Evolutionary conservation across 345 rosid species (phyloP).

Genomic region (Laguncularia racemosa): DNA sequence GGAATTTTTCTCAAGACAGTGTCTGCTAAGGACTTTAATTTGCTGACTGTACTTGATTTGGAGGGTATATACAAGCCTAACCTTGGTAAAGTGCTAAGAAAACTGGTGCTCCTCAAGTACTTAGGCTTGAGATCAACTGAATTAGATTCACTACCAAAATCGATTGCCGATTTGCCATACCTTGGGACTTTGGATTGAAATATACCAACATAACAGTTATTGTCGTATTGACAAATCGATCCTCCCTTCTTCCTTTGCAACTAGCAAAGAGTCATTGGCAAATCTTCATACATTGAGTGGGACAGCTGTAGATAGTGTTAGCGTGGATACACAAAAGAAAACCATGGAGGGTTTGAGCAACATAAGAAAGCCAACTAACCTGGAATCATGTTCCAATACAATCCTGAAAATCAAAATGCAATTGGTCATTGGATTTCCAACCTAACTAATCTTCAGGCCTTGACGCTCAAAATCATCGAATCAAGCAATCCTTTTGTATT

Average conservation of each 20-base stretch:
- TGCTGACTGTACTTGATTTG: conserved; percentile 18
- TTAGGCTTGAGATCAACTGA: conserved; percentile 20
- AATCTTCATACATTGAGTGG: neutral
- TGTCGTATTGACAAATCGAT: neutral
- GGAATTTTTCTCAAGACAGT: conserved; percentile 15
- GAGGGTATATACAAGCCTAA: conserved; percentile 17
- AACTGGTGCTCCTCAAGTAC: conserved; percentile 17
- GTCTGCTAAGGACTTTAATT: conserved; percentile 1
- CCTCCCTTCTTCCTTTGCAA: neutral
- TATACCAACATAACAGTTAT: conserved; percentile 4
- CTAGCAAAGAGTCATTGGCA: neutral
- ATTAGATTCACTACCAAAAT: conserved; percentile 1
- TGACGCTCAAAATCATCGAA: neutral
- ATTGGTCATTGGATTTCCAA: neutral
- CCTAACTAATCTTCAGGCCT: conserved; percentile 1
- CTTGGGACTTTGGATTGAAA: conserved; percentile 20
- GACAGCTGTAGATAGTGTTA: neutral
- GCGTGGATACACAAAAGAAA: neutral
- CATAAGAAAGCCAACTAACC: neutral
- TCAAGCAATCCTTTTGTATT: no score
- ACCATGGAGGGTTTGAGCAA: neutral
- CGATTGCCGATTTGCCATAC: conserved; percentile 1
- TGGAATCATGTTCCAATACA: no score
- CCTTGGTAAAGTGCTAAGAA: conserved; percentile 9
- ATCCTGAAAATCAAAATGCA: no score